phyloP scores from a whole-genome alignment of 2,329 filamentous ascomycete genomes.

The Cyanodermella asteris region DNA sequence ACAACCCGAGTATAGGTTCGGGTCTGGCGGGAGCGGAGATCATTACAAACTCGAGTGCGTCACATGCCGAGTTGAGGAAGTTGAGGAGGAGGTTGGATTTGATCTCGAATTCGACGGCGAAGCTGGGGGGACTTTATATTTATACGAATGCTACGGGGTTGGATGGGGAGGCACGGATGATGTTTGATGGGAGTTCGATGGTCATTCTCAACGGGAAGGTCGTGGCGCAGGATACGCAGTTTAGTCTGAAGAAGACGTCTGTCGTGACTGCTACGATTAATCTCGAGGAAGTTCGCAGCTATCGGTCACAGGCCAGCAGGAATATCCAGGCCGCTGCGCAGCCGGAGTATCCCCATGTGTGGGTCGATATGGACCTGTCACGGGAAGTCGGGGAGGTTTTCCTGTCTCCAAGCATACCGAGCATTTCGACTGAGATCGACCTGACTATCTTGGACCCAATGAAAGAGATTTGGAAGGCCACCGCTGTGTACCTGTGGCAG shows the following conservation, averaged over 20 bases:
- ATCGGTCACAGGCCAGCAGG: constrained; percentile 33
- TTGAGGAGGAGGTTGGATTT: constrained; percentile 40
- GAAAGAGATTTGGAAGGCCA: too few relatives aligned
- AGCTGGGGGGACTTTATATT: constrained; percentile 28
- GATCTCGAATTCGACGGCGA: constrained; percentile 43
- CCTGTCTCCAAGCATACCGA: too few relatives aligned
- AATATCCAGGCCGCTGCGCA: constrained; percentile 37
- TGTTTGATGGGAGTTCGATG: constrained; percentile 42
- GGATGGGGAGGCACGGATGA: constrained; percentile 38
- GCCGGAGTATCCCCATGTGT: constrained; percentile 25
- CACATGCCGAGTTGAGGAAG: constrained; percentile 47
- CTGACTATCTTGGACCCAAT: too few relatives aligned
- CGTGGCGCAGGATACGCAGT: constrained; percentile 44
- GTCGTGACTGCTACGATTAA: constrained; percentile 45
- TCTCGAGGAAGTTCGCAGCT: constrained; percentile 47
- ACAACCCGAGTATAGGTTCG: constrained; percentile 32
- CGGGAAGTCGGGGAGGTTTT: constrained; percentile 18
- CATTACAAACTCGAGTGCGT: constrained; percentile 46
- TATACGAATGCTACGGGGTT: constrained; percentile 42
- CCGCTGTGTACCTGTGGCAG: too few relatives aligned
- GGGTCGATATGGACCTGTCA: constrained; percentile 24
- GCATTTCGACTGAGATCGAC: too few relatives aligned
- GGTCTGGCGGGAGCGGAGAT: constrained; percentile 51
- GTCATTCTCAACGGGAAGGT: constrained; percentile 41
- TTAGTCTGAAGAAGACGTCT: constrained; percentile 42